Base-by-base conservation (phyloP, 1,284 basidiomycete genomes). In the Baeospora myosura region DNA sequence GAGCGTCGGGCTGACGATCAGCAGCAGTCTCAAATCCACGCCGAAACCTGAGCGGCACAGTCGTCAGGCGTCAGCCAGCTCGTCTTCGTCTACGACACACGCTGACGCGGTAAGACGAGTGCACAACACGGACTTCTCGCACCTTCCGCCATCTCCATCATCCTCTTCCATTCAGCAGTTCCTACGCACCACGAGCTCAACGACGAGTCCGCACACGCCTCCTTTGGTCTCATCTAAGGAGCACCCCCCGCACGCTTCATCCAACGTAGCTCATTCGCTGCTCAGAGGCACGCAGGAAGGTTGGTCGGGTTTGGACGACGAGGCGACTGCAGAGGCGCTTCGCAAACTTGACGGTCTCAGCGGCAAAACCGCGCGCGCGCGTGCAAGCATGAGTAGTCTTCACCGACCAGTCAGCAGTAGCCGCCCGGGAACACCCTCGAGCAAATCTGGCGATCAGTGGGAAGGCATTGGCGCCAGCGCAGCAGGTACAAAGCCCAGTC, bases 281-380 rank as follows among this genome's bases (percentile, higher is more conserved):
- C 68, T 90, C 39, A 74, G 88, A 53, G 80, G 88, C 20, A 81
- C 81, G 4, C 79, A 90, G 53, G 87, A 90, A 59, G 87, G 87
- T 17, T 90, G 87, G 86, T 82, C 81, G 18, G 83, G 76, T 48
- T 67, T 88, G 51, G 84, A 87, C 55, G 88, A 95, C 54, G 83
- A 91, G 48, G 84, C 84, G 12, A 94, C 95, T 1, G 86, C 81
- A 3, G 92, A 96, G 56, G 91, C 91, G 3, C 71, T 98, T 38
- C 79, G 94, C 42, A 96, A 96, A 63, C 67, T 98, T 18, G 96
- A 98, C 55, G 95, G 95, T 1, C 62, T 98, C 10, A 78, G 81
- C 3, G 80, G 78, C 4, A 90, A 88, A 51, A 81, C 72, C 29
- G 76, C 81, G 14, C 74, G 75, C 41, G 72, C 74, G 11, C 71